These are phyloP conservation scores for Hibiscus mutabilis DNA, from an alignment of 345 rosid genomes.

Conservation along the genomic window DNA sequence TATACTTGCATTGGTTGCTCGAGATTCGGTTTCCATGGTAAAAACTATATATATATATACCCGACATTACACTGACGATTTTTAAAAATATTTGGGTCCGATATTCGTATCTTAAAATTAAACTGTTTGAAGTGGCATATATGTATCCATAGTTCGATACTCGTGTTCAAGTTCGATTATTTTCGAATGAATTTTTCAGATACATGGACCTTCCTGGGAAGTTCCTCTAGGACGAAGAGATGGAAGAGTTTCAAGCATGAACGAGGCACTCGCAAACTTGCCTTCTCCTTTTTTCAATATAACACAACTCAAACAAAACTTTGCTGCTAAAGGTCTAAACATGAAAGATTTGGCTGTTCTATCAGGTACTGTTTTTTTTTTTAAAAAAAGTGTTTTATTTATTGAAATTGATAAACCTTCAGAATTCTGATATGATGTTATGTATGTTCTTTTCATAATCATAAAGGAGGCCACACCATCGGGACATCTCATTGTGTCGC, in stretches of 20 bases:
- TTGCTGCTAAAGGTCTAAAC: slow-evolving; percentile 37
- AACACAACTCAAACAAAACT: slow-evolving; percentile 22
- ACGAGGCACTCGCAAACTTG: slow-evolving; percentile 22
- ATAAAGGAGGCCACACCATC: slow-evolving; percentile 36
- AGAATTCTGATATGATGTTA: background rate
- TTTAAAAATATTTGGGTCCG: background rate
- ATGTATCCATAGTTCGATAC: too few relatives aligned
- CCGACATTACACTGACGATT: too few relatives aligned
- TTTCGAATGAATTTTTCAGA: slow-evolving; percentile 21
- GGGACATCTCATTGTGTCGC: slow-evolving; percentile 40
- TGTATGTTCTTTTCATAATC: background rate
- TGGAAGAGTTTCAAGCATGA: slow-evolving; percentile 36
- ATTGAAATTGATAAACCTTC: too few relatives aligned
- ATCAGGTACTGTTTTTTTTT: slow-evolving; percentile 27
- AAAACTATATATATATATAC: background rate
- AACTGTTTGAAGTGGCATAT: too few relatives aligned
- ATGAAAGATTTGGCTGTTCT: slow-evolving; percentile 46
- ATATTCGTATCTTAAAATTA: too few relatives aligned
- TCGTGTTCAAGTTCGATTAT: background rate
- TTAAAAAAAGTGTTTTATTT: too few relatives aligned
- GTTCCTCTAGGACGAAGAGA: slow-evolving; percentile 60
- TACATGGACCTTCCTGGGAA: slow-evolving; percentile 49
- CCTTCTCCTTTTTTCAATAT: slow-evolving; percentile 39
- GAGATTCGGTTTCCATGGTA: slow-evolving; percentile 39
- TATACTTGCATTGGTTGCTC: slow-evolving; percentile 50